These are phyloP conservation scores for Magnaporthiopsis rhizophila DNA, from an alignment of 2,329 filamentous ascomycete genomes.

Conservation along the genomic window DNA sequence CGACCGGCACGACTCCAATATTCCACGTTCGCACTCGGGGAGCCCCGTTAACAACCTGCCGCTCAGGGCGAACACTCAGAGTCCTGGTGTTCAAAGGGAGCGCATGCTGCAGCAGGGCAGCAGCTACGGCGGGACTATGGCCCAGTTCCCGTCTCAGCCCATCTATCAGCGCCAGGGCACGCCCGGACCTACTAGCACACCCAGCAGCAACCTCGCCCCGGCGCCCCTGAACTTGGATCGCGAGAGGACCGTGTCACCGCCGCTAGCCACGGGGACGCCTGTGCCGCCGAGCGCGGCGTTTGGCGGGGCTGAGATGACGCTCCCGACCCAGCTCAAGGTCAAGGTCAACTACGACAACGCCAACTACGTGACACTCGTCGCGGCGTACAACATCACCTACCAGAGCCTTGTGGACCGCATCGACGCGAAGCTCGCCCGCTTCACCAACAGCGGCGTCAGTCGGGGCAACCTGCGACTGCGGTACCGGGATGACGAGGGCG, in stretches of 20 bases:
- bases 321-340: constrained; percentile 79
- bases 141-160: constrained; percentile 48
- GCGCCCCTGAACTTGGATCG: constrained; percentile 25
- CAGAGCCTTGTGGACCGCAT: constrained; percentile 91
- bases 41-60: constrained; percentile 67
- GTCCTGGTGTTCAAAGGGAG: constrained; percentile 59
- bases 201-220: constrained; percentile 19
- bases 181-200: constrained; percentile 24
- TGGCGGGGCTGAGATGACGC: constrained; percentile 32
- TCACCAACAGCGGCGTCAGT: constrained; percentile 76
- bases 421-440: constrained; percentile 85
- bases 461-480: constrained; percentile 77
- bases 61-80: constrained; percentile 61
- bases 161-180: constrained; percentile 41
- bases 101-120: constrained; percentile 39
- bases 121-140: constrained; percentile 42
- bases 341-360: constrained; percentile 83
- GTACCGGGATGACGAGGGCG: constrained; percentile 86
- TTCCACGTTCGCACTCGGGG: constrained; percentile 73
- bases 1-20: constrained; percentile 43
- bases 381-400: constrained; percentile 90
- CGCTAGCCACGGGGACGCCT: constrained; percentile 30
- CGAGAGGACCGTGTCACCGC: constrained; percentile 19
- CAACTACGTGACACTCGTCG: constrained; percentile 91
- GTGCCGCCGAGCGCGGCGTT: constrained; percentile 15